A percentile compares a stretch with the other conserved stretches of the same genome.
Conservation (phyloP, 768 basidiomycete species). For the Auricularia heimuer region DNA sequence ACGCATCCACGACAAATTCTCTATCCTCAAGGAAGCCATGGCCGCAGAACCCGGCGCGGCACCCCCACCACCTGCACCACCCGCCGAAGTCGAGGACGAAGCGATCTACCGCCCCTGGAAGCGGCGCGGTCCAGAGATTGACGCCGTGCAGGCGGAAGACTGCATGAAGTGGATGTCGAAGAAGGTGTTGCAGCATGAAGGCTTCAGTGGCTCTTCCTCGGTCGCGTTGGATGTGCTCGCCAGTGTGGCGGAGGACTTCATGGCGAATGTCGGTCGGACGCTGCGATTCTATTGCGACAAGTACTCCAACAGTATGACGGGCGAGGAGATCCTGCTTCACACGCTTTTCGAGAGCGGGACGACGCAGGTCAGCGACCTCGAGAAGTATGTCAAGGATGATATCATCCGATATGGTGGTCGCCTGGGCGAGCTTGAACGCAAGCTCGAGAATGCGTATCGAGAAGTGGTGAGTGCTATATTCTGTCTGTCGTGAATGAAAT, state of each 20-base stretch:
- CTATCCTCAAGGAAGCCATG: constrained; percentile 38
- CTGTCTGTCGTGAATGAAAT: no score
- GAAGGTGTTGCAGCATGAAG: constrained; percentile 80
- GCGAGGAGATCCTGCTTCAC: constrained; percentile 93
- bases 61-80: neutral
- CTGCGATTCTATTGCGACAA: constrained; percentile 76
- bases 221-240: constrained; percentile 68
- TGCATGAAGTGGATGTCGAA: constrained; percentile 64
- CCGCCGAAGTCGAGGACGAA: constrained; percentile 13
- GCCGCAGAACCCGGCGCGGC: constrained; percentile 3
- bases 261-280: constrained; percentile 79
- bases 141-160: constrained; percentile 45
- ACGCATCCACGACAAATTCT: constrained; percentile 62
- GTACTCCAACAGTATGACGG: constrained; percentile 65
- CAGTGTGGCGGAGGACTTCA: constrained; percentile 68
- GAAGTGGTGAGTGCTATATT: constrained; percentile 47
- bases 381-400: constrained; percentile 83
- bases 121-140: constrained; percentile 39
- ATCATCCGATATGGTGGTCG: constrained; percentile 72
- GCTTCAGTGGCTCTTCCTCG: constrained; percentile 74
- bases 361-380: constrained; percentile 66
- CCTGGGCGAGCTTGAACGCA: constrained; percentile 73
- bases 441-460: constrained; percentile 71
- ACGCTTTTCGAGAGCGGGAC: constrained; percentile 85
- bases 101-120: constrained; percentile 38